These are phyloP conservation scores for Starmerella ratchasimensis DNA, from an alignment of 805 yeast genomes.

Conservation along the genomic window DNA sequence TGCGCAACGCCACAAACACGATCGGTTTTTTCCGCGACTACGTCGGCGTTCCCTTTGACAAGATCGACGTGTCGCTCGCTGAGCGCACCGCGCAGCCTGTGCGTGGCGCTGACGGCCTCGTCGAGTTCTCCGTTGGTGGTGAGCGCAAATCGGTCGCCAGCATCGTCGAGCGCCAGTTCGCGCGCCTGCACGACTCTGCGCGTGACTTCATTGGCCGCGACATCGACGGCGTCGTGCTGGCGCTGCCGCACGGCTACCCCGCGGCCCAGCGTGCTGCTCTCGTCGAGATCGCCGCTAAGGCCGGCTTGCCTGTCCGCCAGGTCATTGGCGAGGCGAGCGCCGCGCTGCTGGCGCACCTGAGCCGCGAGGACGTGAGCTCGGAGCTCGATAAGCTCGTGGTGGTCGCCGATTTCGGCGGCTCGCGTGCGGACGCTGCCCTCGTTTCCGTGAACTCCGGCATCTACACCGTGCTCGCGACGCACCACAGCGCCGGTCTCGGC, in stretches of 20 bases:
- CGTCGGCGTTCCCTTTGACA: constrained; percentile 59
- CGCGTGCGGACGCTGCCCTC: constrained; percentile 90
- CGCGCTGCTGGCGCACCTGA: constrained; percentile 70
- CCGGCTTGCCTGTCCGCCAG: constrained; percentile 73
- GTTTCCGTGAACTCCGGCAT: constrained; percentile 89
- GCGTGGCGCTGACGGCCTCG: constrained; percentile 42
- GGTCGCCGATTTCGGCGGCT: constrained; percentile 94
- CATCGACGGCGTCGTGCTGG: constrained; percentile 70
- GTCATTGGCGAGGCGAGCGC: constrained; percentile 85
- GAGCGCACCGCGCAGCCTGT: constrained; percentile 55
- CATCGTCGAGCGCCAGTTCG: constrained; percentile 70
- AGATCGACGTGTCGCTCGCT: constrained; percentile 53
- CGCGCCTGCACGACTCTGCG: constrained; percentile 73
- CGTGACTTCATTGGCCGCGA: constrained; percentile 76
- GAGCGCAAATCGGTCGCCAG: constrained; percentile 52
- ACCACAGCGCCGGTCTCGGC: constrained; percentile 70
- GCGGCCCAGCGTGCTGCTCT: constrained; percentile 58
- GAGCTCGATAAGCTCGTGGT: constrained; percentile 57
- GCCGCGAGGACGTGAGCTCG: constrained; percentile 30
- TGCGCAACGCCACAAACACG: constrained; percentile 81
- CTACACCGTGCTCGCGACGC: constrained; percentile 73
- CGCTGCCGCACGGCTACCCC: constrained; percentile 81
- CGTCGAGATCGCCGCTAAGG: constrained; percentile 44
- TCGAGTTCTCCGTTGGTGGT: constrained; percentile 42
- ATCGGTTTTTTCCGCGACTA: constrained; percentile 86